A percentile compares a stretch with the other conserved stretches of the same genome.
phyloP scores from a whole-genome alignment of 2,329 filamentous ascomycete species.

The Pseudogymnoascus sp. region DNA sequence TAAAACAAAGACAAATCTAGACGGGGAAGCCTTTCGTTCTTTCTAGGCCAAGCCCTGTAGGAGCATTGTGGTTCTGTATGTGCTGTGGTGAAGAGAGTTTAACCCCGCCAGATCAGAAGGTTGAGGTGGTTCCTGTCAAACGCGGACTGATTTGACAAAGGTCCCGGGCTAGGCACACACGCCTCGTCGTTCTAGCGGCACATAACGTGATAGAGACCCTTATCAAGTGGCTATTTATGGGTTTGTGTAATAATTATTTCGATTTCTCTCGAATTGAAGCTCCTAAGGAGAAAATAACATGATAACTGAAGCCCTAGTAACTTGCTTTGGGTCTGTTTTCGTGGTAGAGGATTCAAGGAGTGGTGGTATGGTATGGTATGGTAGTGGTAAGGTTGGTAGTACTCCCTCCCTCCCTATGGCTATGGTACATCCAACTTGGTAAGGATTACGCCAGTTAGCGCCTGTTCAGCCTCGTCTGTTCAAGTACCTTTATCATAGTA shows the following conservation, averaged over 20 bases:
- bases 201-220: background rate
- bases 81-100: background rate
- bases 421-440: background rate
- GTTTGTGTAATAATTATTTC: background rate
- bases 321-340: background rate
- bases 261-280: background rate
- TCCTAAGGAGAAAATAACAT: background rate
- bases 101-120: background rate
- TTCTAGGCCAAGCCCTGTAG: background rate
- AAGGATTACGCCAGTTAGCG: background rate
- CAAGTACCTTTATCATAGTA: conserved; percentile 1
- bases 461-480: conserved; percentile 4
- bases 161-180: background rate
- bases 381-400: background rate
- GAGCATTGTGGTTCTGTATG: background rate
- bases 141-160: background rate
- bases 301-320: background rate
- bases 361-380: background rate
- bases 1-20: conserved; percentile 3
- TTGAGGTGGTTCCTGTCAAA: background rate
- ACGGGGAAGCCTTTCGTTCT: background rate
- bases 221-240: background rate
- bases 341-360: background rate
- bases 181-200: background rate
- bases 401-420: background rate